These are phyloP conservation scores for Apostasia shenzhenica DNA, from an alignment of 106 monocot genomes.

Conservation along the genomic window DNA sequence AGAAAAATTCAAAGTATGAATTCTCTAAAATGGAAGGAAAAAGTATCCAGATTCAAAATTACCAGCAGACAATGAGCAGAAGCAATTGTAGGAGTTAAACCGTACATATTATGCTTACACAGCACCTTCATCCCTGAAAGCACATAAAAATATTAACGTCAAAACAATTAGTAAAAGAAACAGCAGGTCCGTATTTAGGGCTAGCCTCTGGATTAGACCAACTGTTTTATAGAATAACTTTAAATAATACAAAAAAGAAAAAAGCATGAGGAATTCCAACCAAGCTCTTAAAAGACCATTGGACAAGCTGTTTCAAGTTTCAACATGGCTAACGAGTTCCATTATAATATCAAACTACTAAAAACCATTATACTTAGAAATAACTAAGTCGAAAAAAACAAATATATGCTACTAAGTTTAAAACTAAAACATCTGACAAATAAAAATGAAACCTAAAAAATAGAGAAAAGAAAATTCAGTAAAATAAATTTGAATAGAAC, in stretches of 20 bases:
- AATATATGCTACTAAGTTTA: not conserved
- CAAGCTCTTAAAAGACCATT: not conserved
- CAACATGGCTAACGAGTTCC: not conserved
- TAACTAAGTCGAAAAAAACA: not conserved
- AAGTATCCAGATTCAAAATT: conserved; percentile 3
- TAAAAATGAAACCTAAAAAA: not conserved
- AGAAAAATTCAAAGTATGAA: conserved; percentile 6
- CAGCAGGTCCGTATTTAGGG: too few species aligned
- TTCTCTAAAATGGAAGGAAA: conserved; percentile 7
- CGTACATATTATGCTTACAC: conserved; percentile 94
- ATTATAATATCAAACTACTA: not conserved
- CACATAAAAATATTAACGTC: conserved; percentile 9
- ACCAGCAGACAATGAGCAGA: conserved; percentile 93
- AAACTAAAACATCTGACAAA: not conserved
- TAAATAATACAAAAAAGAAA: not conserved
- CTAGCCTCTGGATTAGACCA: too few species aligned
- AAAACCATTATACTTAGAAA: not conserved
- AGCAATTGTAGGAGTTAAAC: conserved; percentile 73
- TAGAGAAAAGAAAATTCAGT: not conserved
- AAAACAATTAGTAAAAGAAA: not conserved
- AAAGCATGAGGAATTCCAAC: not conserved
- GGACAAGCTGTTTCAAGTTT: not conserved
- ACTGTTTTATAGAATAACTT: too few species aligned
- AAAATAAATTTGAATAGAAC: not conserved
- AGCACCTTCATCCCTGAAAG: conserved; percentile 71